These are phyloP conservation scores for Agaricales sp. DNA, from an alignment of 1,284 basidiomycete genomes.

Conservation along the genomic window DNA sequence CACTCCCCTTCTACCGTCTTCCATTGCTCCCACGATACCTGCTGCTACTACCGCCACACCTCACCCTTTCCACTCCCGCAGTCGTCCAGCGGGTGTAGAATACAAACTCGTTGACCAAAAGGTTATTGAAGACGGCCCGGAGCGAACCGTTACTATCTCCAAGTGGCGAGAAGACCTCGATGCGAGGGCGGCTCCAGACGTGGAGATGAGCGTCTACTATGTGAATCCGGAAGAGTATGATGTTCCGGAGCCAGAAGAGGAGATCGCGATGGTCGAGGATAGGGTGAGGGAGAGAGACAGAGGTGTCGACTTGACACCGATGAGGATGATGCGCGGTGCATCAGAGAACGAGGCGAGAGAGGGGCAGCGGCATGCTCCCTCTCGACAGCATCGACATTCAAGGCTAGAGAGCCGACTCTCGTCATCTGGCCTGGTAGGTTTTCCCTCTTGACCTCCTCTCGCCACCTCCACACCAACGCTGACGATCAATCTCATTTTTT, in stretches of 20 bases:
- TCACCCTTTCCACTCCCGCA: neutral
- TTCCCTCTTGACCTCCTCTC: too few relatives aligned
- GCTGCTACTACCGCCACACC: too few relatives aligned
- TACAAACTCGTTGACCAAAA: slow-evolving; percentile 29
- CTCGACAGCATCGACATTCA: too few relatives aligned
- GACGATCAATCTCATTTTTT: too few relatives aligned
- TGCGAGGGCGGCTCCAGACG: slow-evolving; percentile 25
- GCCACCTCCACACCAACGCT: too few relatives aligned
- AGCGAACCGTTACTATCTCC: slow-evolving; percentile 35
- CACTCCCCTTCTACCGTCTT: too few relatives aligned
- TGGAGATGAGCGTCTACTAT: slow-evolving; percentile 35
- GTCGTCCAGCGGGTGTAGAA: slow-evolving; percentile 10
- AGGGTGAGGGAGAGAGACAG: neutral
- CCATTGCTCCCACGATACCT: too few relatives aligned
- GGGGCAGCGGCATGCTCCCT: too few relatives aligned
- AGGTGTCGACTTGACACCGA: neutral
- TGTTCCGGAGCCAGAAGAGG: slow-evolving; percentile 10
- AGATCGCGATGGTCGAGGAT: slow-evolving; percentile 12
- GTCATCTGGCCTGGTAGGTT: too few relatives aligned
- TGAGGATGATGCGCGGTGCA: neutral
- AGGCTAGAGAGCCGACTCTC: too few relatives aligned
- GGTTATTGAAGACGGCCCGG: slow-evolving; percentile 34
- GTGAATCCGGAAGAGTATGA: slow-evolving; percentile 25
- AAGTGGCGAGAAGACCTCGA: slow-evolving; percentile 41
- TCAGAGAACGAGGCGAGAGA: neutral